Base-by-base conservation (phyloP, 257 asterid species). In the Solanum corneliomulleri region DNA sequence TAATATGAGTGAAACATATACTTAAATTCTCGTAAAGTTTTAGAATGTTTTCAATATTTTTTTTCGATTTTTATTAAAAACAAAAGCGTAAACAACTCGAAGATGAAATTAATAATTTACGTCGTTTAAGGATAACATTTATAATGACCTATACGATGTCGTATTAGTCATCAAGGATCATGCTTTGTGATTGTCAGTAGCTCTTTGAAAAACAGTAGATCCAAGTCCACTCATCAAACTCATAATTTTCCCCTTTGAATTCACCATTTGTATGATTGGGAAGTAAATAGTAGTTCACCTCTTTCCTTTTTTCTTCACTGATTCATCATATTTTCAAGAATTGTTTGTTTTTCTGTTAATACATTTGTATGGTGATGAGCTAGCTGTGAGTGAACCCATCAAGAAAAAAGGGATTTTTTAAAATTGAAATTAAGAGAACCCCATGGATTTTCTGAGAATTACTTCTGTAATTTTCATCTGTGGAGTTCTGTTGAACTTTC, bases 371-470 rank as follows among this genome's bases (percentile, higher is more conserved):
- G 23, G 60, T 41, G 52, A 76, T 41, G 58, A 76, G n/a, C 11
- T 41, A 71, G 45, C 60, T 76, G 83, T n/a, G 60, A 42, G 83
- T n/a, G 60, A 42, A 76, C 0, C 12, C 35, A 42, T 23, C 37
- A 42, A 76, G 23, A n/a, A 42, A 56, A 3, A 3, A 2, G 16
- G 23, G 20, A 74, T 3, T 75, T 25, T 39, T n/a, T 2, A 15
- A 3, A 0, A 77, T 77, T 77, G 39, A 25, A 76, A 2, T 29
- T n/a, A 37, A 21, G 83, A 41, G 52, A 69, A 58, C 66, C 66
- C 66, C 66, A 56, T 60, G 98, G 94, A 86, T 87, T 91, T 92
- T 49, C 88, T 25, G 81, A 90, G 89, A 44, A 20, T 90, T 91
- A 82, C 85, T 85, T 33, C 86, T 70, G 27, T 88, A 49, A 86